Evolutionary conservation across 352 stramenopile genomes (phyloP).

Genomic region (Globisporangium spinosum): DNA sequence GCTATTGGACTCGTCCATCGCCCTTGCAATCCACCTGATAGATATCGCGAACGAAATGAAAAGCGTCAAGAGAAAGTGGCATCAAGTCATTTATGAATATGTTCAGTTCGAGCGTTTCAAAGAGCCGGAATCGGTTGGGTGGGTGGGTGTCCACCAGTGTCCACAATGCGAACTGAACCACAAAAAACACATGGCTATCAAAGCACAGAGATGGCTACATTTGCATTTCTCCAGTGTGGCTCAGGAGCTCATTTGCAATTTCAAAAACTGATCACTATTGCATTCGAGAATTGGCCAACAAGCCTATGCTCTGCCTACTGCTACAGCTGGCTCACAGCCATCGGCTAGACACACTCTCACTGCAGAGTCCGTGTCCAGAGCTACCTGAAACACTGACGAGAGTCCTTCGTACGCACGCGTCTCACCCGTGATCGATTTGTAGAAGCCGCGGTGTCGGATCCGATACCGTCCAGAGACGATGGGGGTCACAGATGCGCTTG

Average conservation of each 20-base stretch:
- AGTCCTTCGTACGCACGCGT: slow-evolving; percentile 14
- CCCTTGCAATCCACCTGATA: no score
- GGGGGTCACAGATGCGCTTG: background rate
- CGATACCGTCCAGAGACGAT: slow-evolving; percentile 35
- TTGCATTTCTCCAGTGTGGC: background rate
- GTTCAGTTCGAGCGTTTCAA: background rate
- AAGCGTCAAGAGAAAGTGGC: background rate
- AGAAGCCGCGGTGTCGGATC: slow-evolving; percentile 38
- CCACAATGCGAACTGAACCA: background rate
- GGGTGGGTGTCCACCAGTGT: background rate
- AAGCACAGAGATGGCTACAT: background rate
- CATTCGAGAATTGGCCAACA: background rate
- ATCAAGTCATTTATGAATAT: background rate
- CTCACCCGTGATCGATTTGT: slow-evolving; percentile 27
- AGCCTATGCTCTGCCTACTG: background rate
- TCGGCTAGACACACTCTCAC: background rate
- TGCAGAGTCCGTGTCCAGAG: background rate
- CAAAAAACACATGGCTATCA: background rate
- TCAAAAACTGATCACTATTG: background rate
- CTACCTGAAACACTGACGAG: background rate
- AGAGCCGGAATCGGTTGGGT: background rate
- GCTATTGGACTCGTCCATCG: no score
- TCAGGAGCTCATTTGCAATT: background rate
- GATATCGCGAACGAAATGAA: background rate
- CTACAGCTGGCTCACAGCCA: background rate